Percentiles rank a stretch among this genome's conserved stretches.
phyloP scores from a whole-genome alignment of 495 filamentous ascomycete species.

The Astrocystis sublimbata region DNA sequence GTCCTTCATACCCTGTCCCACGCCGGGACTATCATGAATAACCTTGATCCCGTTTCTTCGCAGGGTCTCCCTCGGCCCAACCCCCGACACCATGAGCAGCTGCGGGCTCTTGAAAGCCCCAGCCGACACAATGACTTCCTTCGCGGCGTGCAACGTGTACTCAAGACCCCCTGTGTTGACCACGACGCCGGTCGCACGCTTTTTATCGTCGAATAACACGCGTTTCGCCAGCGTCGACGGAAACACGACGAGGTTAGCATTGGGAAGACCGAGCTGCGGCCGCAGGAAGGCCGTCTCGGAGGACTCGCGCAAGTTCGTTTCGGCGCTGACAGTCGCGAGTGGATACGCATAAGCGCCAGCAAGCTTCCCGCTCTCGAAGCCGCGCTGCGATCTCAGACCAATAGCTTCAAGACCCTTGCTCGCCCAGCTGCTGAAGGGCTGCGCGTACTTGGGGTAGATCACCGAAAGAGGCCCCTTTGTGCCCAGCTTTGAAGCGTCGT shows the following conservation, averaged over 20 bases:
- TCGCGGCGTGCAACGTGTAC: constrained; percentile 45
- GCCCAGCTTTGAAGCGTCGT: constrained; percentile 25
- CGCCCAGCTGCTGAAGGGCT: constrained; percentile 35
- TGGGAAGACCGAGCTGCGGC: not conserved
- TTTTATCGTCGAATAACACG: constrained; percentile 38
- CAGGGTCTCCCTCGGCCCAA: constrained; percentile 29
- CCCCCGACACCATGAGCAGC: constrained; percentile 45
- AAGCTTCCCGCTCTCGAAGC: constrained; percentile 37
- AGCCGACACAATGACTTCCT: constrained; percentile 60
- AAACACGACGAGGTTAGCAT: constrained; percentile 16
- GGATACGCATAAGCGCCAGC: constrained; percentile 29
- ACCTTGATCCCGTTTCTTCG: constrained; percentile 36
- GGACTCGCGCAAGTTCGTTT: constrained; percentile 18
- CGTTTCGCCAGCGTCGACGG: constrained; percentile 12
- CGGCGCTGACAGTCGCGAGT: constrained; percentile 28
- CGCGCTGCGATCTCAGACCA: constrained; percentile 29
- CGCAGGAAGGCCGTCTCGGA: constrained; percentile 22
- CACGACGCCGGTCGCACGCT: constrained; percentile 49
- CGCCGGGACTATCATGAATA: constrained; percentile 44
- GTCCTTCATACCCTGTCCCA: constrained; percentile 54
- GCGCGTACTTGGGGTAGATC: constrained; percentile 26
- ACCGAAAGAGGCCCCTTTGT: constrained; percentile 28
- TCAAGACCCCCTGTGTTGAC: constrained; percentile 40
- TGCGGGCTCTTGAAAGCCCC: constrained; percentile 47
- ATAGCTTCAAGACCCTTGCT: constrained; percentile 32